Conservation (phyloP, 2,329 filamentous ascomycete genomes). For the Didymella pinodella region DNA sequence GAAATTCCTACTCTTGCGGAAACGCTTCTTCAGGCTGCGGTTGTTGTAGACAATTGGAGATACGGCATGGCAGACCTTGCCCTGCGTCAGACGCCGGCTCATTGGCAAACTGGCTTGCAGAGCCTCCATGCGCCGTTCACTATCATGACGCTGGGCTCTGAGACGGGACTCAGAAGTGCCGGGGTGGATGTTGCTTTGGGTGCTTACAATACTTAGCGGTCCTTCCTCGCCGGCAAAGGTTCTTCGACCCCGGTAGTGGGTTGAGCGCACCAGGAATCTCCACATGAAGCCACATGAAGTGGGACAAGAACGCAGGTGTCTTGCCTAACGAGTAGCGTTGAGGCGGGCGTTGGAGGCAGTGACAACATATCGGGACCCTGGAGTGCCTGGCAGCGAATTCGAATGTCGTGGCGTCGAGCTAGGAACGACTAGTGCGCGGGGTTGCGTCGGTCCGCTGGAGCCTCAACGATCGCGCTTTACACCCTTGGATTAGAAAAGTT, state of each 20-base stretch:
- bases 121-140: slow-evolving; percentile 2
- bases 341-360: slow-evolving; percentile 2
- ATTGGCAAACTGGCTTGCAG: not conserved
- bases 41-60: not conserved
- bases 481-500: not conserved
- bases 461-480: slow-evolving; percentile 3
- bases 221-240: not conserved
- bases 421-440: not conserved
- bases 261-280: not conserved
- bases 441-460: slow-evolving; percentile 1
- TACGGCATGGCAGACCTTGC: not conserved
- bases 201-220: not conserved
- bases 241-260: not conserved
- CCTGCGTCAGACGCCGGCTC: slow-evolving; percentile 6
- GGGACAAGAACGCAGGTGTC: not conserved
- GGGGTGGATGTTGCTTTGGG: not conserved
- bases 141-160: not conserved
- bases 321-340: not conserved
- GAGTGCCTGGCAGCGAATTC: not conserved
- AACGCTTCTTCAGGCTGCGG: slow-evolving; percentile 4
- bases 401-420: not conserved
- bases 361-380: not conserved
- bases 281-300: not conserved
- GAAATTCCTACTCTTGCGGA: slow-evolving; percentile 4
- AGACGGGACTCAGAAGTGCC: not conserved